Base-by-base conservation (phyloP, 1,284 basidiomycete species). In the Sanghuangporus baumii region DNA sequence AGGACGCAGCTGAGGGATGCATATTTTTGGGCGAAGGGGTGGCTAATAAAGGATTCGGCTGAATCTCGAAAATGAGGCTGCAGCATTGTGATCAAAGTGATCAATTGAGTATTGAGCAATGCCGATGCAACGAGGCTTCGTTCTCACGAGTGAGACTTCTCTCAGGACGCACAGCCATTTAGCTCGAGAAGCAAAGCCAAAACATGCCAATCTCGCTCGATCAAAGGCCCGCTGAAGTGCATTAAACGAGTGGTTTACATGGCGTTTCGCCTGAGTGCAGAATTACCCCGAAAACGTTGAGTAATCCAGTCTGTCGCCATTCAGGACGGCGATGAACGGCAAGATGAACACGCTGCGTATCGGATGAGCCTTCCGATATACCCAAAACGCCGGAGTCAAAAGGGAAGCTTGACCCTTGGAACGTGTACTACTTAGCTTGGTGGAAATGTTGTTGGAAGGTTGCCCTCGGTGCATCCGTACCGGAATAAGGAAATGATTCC, bases 11-110 rank as follows among this genome's bases (percentile, higher is more conserved):
- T 62, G 61, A 55, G 56, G 61, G 55, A 47, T 37, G 20, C 51
- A 48, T 59, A 38, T 52, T 60, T 23, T 34, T 23, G 43, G 38
- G 36, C 54, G 37, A 52, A 51, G 54, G 60, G 59, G 20, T 11
- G 51, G 34, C 38, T 55, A 55, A 46, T 55, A 60, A 60, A 46
- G 59, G 52, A 23, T 18, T 37, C 31, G 38, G 48, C 14, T 62
- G 57, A 58, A 55, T 56, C 61, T 58, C 54, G 55, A 58, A 54
- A 62, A 62, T 62, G 61, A 62, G 61, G 61, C 61, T 20, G 40
- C 47, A 38, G 61, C 61, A 47, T 62, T 62, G 61, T 52, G 52
- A 52, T 58, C 43, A 34, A 43, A 58, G 61, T 52, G 52, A 52
- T 58, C 43, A 34, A 43, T 54, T 55, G 50, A 60, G 58, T 38